Conservation (phyloP, 129 eudicot species). For the Tagetes patula region DNA sequence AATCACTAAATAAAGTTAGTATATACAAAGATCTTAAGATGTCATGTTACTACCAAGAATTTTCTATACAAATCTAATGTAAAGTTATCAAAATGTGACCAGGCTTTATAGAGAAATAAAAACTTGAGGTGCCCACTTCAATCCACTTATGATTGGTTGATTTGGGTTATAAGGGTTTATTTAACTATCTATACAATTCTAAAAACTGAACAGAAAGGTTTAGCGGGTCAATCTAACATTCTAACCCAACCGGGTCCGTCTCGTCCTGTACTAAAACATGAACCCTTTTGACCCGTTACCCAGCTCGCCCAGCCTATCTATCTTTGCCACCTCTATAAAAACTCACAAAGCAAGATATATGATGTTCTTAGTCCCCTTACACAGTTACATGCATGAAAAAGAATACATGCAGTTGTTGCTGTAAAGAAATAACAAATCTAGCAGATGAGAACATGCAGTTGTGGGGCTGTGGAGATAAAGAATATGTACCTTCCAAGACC, state of each 20-base stretch:
- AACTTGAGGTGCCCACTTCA: background rate
- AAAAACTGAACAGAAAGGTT: background rate
- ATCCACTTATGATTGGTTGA: background rate
- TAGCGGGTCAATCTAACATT: background rate
- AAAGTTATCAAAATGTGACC: background rate
- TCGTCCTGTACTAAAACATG: background rate
- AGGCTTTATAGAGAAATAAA: background rate
- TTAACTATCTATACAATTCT: background rate
- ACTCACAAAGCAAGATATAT: background rate
- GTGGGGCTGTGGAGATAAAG: background rate
- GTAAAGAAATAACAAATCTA: background rate
- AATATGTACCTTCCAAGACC: conserved; percentile 78
- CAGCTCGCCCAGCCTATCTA: background rate
- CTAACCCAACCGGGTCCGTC: background rate
- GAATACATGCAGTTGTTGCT: conserved; percentile 3
- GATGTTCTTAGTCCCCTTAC: conserved; percentile 2
- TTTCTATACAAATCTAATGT: background rate
- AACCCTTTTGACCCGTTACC: background rate
- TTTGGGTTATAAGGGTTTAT: background rate
- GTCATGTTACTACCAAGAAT: background rate
- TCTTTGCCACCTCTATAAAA: conserved; percentile 2
- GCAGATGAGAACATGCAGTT: background rate
- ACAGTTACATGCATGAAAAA: conserved; percentile 4
- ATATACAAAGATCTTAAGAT: background rate
- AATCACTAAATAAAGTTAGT: background rate